Conservation (phyloP, 2,329 filamentous ascomycete genomes). For the Ceratocystis colombiana region DNA sequence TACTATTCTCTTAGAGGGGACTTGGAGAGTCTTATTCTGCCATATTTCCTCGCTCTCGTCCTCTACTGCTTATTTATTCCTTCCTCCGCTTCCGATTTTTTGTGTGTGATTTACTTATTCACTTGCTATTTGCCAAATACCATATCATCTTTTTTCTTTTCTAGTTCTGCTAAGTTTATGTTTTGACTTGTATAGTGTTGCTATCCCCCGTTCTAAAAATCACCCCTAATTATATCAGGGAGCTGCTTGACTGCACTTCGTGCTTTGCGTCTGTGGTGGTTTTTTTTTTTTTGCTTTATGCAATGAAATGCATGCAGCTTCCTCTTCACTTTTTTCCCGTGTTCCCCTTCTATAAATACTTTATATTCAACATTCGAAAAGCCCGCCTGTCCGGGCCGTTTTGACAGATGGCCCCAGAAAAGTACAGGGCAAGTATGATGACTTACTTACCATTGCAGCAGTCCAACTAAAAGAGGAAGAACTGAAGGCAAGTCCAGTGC, state of each 20-base stretch:
- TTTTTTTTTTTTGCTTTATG: not conserved
- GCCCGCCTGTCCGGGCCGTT: too few species aligned
- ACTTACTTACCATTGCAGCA: too few species aligned
- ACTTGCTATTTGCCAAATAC: slow-evolving; percentile 4
- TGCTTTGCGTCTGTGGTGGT: not conserved
- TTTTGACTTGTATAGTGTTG: too few species aligned
- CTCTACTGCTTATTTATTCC: not conserved
- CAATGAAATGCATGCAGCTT: not conserved
- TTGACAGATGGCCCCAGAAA: too few species aligned
- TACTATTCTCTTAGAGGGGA: not conserved
- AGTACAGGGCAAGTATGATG: too few species aligned
- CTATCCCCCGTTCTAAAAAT: too few species aligned
- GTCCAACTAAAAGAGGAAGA: too few species aligned
- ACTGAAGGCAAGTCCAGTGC: too few species aligned
- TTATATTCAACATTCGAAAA: too few species aligned
- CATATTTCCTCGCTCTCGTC: not conserved
- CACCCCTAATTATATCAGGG: not conserved
- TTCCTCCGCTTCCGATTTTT: slow-evolving; percentile 18
- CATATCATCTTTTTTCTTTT: slow-evolving; percentile 8
- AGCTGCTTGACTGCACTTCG: not conserved
- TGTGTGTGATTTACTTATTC: slow-evolving; percentile 17
- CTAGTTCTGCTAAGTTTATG: not conserved
- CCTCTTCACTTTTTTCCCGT: too few species aligned
- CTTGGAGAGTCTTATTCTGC: not conserved
- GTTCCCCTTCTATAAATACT: too few species aligned